Evolutionary conservation across 306 rosid genomes (phyloP), one percentile per base, ranked within the genome.

Genomic region (Mucuna pruriens): DNA sequence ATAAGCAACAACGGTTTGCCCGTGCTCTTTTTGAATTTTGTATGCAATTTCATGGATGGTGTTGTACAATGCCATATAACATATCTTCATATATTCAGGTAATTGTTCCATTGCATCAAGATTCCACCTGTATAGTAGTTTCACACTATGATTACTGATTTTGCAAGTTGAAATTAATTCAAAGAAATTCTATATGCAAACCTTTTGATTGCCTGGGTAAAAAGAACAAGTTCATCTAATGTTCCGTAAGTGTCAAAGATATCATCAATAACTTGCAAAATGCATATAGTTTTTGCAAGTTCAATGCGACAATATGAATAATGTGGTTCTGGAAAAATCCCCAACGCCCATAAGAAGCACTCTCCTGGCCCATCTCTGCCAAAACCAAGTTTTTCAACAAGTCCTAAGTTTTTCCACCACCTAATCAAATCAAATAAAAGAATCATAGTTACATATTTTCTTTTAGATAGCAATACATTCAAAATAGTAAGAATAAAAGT

Each of bases 351-450:
- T 4, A 87, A 36, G 57, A 84, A 87, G 76, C 90, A 87, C 33
- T 87, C 86, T n/a, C 79, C 3, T 75, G 90, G 88, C 34, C 86
- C 80, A 17, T 87, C 86, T 82, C 90, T 85, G 0, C 39, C 90
- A 66, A 87, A 87, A 57, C 88, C 81, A 63, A 87, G 83, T 49
- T 12, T 82, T 19, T 71, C 83, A 48, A 87, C 75, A 1, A 87
- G 85, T 40, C 76, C 90, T 34, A 87, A 19, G 33, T 85, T 70
- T 57, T 82, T 85, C 88, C 86, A 87, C 90, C 90, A 87, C 76
- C 90, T 87, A 75, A 62, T 29, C 36, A 81, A 55, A 77, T 5
- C 34, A 77, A 33, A 77, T 1, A 49, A 49, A 58, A 44, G 0
- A 11, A 0, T 83, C 20, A 33, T 19, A 46, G 33, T 11, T 22